These are phyloP conservation scores for Prinsepia uniflora DNA, from an alignment of 306 rosid species.

Conservation along the genomic window DNA sequence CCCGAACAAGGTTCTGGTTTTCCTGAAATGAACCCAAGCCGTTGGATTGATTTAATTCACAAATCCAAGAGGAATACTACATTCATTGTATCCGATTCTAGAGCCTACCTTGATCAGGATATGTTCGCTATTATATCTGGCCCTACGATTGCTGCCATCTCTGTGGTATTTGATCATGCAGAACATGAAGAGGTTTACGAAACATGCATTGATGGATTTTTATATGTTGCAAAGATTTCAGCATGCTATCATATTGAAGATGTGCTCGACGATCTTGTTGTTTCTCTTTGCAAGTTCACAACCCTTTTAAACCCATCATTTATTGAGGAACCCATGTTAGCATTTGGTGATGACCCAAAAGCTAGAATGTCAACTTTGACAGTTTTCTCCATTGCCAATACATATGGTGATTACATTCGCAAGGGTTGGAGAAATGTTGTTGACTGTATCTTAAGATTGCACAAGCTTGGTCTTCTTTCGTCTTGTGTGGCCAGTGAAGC, in stretches of 20 bases:
- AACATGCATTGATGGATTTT: conserved; percentile 88
- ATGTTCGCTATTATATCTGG: conserved; percentile 97
- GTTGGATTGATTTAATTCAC: conserved; percentile 90
- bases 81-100: conserved; percentile 77
- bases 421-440: conserved; percentile 96
- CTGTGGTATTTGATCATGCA: conserved; percentile 97
- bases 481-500: conserved; percentile 92
- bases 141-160: conserved; percentile 95
- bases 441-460: conserved; percentile 86
- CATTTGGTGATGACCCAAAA: conserved; percentile 90
- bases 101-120: conserved; percentile 87
- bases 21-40: conserved; percentile 95
- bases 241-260: conserved; percentile 98
- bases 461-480: conserved; percentile 94
- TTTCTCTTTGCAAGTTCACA: conserved; percentile 95
- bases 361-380: conserved; percentile 95
- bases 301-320: conserved; percentile 80
- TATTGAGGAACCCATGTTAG: conserved; percentile 82
- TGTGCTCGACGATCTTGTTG: conserved; percentile 93
- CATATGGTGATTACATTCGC: conserved; percentile 89
- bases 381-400: conserved; percentile 86
- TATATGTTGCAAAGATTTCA: conserved; percentile 87
- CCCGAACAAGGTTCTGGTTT: conserved; percentile 91
- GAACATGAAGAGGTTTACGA: conserved; percentile 90
- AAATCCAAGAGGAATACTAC: conserved; percentile 80